Evolutionary conservation across 768 basidiomycete genomes (phyloP).

Genomic region (Artomyces pyxidatus): DNA sequence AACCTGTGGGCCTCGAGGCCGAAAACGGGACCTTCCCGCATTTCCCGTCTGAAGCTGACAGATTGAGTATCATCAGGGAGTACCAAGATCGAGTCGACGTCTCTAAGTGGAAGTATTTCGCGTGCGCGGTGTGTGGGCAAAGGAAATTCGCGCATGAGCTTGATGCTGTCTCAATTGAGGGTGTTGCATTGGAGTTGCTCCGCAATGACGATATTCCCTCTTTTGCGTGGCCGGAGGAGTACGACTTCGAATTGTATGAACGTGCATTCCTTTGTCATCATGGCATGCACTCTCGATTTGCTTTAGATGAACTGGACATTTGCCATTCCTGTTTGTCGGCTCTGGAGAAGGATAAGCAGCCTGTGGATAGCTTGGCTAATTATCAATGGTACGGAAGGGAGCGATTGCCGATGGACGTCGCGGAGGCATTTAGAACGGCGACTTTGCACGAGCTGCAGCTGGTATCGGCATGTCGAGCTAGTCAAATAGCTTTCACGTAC

Average conservation of each 20-base stretch:
- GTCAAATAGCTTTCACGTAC: background rate
- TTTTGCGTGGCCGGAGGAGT: background rate
- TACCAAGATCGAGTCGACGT: no score
- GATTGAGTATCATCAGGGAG: no score
- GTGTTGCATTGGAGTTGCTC: no score
- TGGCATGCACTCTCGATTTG: background rate
- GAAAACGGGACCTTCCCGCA: no score
- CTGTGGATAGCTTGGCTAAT: background rate
- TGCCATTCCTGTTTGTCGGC: background rate
- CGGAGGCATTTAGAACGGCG: background rate
- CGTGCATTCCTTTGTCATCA: background rate
- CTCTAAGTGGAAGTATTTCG: no score
- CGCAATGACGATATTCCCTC: background rate
- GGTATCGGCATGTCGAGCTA: background rate
- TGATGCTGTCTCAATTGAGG: no score
- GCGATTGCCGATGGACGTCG: background rate
- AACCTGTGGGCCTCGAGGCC: no score
- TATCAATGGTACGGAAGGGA: background rate
- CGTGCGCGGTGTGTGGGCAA: no score
- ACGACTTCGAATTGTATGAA: background rate
- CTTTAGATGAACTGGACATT: background rate
- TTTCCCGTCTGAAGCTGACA: no score
- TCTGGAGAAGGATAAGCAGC: background rate
- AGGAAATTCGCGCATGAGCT: no score
- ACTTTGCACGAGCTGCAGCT: background rate